These are phyloP conservation scores for Diaporthe destruens DNA, from an alignment of 2,329 filamentous ascomycete species.

Conservation along the genomic window DNA sequence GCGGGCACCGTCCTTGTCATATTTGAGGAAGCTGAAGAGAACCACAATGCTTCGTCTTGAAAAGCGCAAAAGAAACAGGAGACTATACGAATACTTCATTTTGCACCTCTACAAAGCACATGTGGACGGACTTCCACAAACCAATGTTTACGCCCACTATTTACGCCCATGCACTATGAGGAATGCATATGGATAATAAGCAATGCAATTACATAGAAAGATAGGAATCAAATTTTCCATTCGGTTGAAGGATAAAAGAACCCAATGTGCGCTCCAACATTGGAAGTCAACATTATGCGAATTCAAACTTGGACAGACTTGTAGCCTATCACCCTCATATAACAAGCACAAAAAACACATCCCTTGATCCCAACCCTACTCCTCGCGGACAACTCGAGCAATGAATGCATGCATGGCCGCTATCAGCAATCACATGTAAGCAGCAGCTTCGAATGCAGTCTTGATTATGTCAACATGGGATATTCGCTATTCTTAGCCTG, in stretches of 20 bases:
- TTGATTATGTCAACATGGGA: not conserved
- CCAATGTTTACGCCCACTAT: too few species aligned
- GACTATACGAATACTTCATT: not conserved
- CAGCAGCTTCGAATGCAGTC: not conserved
- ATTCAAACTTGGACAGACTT: not conserved
- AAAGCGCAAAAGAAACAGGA: not conserved
- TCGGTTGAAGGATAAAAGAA: not conserved
- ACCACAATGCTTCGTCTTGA: constrained; percentile 10
- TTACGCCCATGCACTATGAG: too few species aligned
- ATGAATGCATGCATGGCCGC: constrained; percentile 3
- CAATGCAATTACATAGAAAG: not conserved
- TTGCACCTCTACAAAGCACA: too few species aligned
- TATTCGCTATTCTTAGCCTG: not conserved
- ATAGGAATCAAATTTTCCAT: not conserved
- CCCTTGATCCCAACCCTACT: too few species aligned
- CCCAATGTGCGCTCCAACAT: not conserved
- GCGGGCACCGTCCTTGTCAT: constrained; percentile 38
- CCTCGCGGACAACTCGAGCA: not conserved
- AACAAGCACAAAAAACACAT: too few species aligned
- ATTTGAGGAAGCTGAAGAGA: constrained; percentile 40
- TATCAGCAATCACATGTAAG: constrained; percentile 36
- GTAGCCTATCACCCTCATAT: not conserved
- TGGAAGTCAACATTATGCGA: not conserved
- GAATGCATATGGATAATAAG: not conserved
- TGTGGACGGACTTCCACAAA: too few species aligned